These are phyloP conservation scores for Ogataea nonfermentans DNA, from an alignment of 805 yeast genomes.

Conservation along the genomic window DNA sequence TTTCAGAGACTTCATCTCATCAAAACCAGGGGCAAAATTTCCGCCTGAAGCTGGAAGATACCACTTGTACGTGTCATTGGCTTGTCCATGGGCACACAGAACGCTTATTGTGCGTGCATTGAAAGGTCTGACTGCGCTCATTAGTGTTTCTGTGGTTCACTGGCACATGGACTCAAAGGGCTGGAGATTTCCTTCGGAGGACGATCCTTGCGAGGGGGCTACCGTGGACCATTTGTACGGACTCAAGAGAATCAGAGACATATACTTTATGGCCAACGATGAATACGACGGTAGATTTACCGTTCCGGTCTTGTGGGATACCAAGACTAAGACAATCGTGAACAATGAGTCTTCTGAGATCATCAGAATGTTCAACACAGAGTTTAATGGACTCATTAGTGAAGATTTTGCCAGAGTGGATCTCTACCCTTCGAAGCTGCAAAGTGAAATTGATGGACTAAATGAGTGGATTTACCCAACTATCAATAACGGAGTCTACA, in stretches of 20 bases:
- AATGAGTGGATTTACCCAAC: constrained; percentile 81
- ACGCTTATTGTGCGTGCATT: constrained; percentile 68
- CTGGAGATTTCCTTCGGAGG: constrained; percentile 69
- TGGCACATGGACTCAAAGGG: constrained; percentile 88
- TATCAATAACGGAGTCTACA: constrained; percentile 92
- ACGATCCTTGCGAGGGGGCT: constrained; percentile 45
- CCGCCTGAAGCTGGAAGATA: constrained; percentile 78
- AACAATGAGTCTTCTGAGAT: constrained; percentile 91
- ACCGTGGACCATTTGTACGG: constrained; percentile 63
- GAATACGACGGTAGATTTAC: constrained; percentile 81
- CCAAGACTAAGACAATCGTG: constrained; percentile 76
- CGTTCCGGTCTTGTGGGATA: constrained; percentile 94
- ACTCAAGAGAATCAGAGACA: constrained; percentile 57
- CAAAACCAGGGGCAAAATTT: constrained; percentile 56
- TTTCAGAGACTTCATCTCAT: constrained; percentile 67
- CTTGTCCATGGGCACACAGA: constrained; percentile 98
- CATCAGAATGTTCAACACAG: constrained; percentile 77
- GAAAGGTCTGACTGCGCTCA: constrained; percentile 66
- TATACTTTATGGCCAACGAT: constrained; percentile 74
- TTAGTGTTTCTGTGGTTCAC: constrained; percentile 77
- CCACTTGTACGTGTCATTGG: constrained; percentile 80
- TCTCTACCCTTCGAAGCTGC: constrained; percentile 58
- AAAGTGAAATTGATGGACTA: constrained; percentile 64
- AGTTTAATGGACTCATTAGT: constrained; percentile 59
- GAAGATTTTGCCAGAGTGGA: constrained; percentile 49